Percentiles rank a stretch among this genome's conserved stretches.
Conservation (phyloP, 1,284 basidiomycete genomes). For the Apiotrichum sp. region DNA sequence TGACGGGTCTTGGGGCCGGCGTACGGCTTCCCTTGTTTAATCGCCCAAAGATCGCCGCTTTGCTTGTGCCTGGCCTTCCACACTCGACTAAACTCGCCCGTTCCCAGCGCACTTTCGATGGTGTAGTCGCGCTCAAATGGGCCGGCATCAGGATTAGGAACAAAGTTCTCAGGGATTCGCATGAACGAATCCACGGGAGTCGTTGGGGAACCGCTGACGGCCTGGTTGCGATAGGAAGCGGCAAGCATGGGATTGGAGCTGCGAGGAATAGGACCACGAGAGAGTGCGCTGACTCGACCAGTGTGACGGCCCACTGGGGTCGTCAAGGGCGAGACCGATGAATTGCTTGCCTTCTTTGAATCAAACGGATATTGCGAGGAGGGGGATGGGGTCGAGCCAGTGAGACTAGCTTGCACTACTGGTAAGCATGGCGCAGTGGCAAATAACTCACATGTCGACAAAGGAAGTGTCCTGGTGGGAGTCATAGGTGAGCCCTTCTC, state of each 20-base stretch:
- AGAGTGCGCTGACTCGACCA: constrained; percentile 8
- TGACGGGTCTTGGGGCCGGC: constrained; percentile 70
- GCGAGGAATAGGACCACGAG: constrained; percentile 31
- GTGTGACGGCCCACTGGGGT: constrained; percentile 1
- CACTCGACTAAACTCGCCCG: constrained; percentile 88
- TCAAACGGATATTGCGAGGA: constrained; percentile 32
- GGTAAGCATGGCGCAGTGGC: no score
- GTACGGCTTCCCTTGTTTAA: constrained; percentile 90
- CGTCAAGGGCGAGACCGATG: constrained; percentile 2
- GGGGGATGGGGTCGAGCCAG: constrained; percentile 20
- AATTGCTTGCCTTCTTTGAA: constrained; percentile 16
- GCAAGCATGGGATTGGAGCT: constrained; percentile 45
- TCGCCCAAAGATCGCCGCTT: constrained; percentile 63
- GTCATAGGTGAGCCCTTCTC: constrained; percentile 31
- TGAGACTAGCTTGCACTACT: constrained; percentile 10
- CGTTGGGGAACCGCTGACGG: neutral
- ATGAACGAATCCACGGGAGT: constrained; percentile 1
- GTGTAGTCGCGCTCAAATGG: constrained; percentile 55
- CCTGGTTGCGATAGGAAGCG: constrained; percentile 24
- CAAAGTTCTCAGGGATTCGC: constrained; percentile 7
- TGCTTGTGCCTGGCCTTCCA: constrained; percentile 75
- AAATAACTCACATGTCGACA: constrained; percentile 19
- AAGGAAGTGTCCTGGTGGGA: constrained; percentile 29
- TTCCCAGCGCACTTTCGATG: constrained; percentile 73
- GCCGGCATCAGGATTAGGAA: neutral